Evolutionary conservation across 352 stramenopile genomes (phyloP).

Genomic region (Globisporangium camurandrum): DNA sequence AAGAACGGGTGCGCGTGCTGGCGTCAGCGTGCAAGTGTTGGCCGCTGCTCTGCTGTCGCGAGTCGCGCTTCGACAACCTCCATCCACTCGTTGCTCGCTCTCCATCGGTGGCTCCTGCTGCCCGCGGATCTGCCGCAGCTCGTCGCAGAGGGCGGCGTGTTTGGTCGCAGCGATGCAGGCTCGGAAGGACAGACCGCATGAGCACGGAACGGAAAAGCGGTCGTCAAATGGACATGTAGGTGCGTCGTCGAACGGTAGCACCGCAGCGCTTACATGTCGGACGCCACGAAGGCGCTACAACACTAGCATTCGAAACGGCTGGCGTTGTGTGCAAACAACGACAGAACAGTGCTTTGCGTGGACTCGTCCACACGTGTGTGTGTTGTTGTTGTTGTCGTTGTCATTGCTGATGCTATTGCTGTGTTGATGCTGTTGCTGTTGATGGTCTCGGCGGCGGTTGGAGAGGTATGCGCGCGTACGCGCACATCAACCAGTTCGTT

Average conservation of each 20-base stretch:
- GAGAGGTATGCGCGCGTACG: neutral
- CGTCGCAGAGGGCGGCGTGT: neutral
- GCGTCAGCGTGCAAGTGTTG: neutral
- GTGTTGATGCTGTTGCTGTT: neutral
- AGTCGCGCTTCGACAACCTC: neutral
- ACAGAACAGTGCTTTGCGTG: neutral
- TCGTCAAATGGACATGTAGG: neutral
- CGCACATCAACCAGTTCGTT: neutral
- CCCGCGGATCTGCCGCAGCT: neutral
- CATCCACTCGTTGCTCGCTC: neutral
- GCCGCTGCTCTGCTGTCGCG: neutral
- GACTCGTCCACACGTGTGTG: neutral
- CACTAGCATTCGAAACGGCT: neutral
- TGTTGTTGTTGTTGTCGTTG: neutral
- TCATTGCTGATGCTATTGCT: neutral
- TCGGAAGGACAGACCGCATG: neutral
- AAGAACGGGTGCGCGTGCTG: neutral
- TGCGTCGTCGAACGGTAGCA: neutral
- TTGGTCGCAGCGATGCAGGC: neutral
- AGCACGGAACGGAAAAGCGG: neutral
- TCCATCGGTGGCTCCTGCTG: neutral
- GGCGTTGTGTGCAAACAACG: neutral
- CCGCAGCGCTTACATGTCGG: neutral
- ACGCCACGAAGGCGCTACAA: neutral
- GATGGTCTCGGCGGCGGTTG: neutral